Evolutionary conservation across 129 eudicot genomes (phyloP).

Genomic region (Kitagawia praeruptora): DNA sequence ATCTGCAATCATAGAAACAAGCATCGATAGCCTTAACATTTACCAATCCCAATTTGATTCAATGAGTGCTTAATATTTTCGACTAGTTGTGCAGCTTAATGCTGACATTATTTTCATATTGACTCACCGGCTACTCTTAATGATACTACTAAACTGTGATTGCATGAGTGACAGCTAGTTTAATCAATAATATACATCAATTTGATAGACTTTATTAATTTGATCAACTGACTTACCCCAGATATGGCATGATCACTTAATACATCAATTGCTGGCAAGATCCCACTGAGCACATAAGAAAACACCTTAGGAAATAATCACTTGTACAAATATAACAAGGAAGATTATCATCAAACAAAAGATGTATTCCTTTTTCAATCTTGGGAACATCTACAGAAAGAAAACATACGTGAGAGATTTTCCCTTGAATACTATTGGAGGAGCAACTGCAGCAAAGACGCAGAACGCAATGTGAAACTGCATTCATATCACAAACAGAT

Average conservation of each 20-base stretch:
- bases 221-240: slow-evolving; percentile 55
- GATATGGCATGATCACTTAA: slow-evolving; percentile 47
- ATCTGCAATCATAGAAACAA: slow-evolving; percentile 33
- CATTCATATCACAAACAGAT: slow-evolving; percentile 9
- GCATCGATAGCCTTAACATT: not conserved
- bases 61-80: too few relatives aligned
- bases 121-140: not conserved
- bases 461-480: slow-evolving; percentile 90
- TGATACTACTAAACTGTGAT: not conserved
- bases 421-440: slow-evolving; percentile 82
- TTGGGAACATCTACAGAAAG: not conserved
- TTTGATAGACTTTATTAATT: not conserved
- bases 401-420: slow-evolving; percentile 75
- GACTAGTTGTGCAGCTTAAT: not conserved
- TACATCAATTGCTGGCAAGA: slow-evolving; percentile 72
- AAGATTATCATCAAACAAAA: not conserved
- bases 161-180: not conserved
- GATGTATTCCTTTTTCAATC: not conserved
- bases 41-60: not conserved
- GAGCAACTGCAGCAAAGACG: slow-evolving; percentile 82
- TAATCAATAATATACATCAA: not conserved
- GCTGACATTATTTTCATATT: not conserved
- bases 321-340: not conserved
- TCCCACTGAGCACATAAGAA: slow-evolving; percentile 45
- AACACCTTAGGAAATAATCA: slow-evolving; percentile 8